Evolutionary conservation across 441 rosid species (phyloP).

Genomic region (Gossypium schwendimanii): DNA sequence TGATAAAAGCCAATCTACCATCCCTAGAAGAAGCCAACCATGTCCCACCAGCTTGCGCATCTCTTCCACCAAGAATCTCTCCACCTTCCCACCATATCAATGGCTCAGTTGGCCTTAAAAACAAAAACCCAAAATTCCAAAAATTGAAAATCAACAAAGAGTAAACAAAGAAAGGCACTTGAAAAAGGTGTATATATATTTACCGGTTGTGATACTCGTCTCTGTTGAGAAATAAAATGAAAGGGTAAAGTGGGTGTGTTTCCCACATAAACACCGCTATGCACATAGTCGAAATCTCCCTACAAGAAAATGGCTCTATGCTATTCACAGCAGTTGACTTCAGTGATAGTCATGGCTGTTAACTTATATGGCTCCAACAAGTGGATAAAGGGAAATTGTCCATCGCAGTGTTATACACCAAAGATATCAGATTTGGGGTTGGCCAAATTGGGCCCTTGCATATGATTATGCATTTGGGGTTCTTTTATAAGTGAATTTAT

Average conservation of each 20-base stretch:
- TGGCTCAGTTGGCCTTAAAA: constrained; percentile 53
- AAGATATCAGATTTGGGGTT: too few relatives aligned
- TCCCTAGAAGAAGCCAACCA: constrained; percentile 65
- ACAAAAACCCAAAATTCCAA: not conserved
- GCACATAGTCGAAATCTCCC: constrained; percentile 39
- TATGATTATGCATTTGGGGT: too few relatives aligned
- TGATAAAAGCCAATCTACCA: constrained; percentile 67
- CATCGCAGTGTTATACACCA: too few relatives aligned
- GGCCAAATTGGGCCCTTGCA: too few relatives aligned
- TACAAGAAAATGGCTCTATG: not conserved
- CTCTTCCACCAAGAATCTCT: constrained; percentile 70
- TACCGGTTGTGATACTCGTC: constrained; percentile 69
- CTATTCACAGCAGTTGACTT: too few relatives aligned
- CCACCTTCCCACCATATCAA: constrained; percentile 64
- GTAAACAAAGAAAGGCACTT: not conserved
- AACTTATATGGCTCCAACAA: too few relatives aligned
- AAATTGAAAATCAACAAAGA: not conserved
- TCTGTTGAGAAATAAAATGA: constrained; percentile 65
- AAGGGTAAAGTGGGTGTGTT: constrained; percentile 66
- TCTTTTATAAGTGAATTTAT: too few relatives aligned
- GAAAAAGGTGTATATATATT: not conserved
- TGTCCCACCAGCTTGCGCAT: constrained; percentile 66
- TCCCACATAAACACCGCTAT: constrained; percentile 72
- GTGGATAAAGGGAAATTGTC: too few relatives aligned
- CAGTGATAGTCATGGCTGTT: too few relatives aligned